A percentile compares a stretch with the other conserved stretches of the same genome.
Conservation (phyloP, 495 filamentous ascomycete genomes). For the Neohortaea acidophila region DNA sequence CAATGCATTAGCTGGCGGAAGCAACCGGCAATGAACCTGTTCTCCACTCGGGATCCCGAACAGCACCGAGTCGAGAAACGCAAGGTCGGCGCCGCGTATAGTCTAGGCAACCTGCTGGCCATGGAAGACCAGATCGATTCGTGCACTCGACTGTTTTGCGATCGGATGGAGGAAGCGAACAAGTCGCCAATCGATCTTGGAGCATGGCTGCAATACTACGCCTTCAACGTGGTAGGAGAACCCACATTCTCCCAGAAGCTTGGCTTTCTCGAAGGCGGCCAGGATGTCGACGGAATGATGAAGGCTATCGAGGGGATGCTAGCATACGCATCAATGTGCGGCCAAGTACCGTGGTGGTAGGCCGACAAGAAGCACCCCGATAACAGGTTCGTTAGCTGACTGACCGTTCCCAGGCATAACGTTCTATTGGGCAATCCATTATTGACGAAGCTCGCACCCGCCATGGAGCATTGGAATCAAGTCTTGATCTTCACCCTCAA, state of each 20-base stretch:
- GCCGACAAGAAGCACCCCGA: too few relatives aligned
- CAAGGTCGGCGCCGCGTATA: slow-evolving; percentile 25
- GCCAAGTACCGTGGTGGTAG: slow-evolving; percentile 24
- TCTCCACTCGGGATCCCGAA: slow-evolving; percentile 21
- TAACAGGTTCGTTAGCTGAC: too few relatives aligned
- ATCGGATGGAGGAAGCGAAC: slow-evolving; percentile 11
- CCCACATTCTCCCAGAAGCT: slow-evolving; percentile 18
- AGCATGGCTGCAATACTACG: slow-evolving; percentile 34
- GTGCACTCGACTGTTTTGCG: slow-evolving; percentile 22
- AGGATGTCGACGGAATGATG: slow-evolving; percentile 17
- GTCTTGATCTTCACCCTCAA: slow-evolving; percentile 25
- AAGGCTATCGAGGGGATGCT: slow-evolving; percentile 21
- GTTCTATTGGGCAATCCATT: slow-evolving; percentile 26
- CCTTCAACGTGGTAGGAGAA: slow-evolving; percentile 33
- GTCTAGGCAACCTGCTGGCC: slow-evolving; percentile 24
- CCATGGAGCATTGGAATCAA: slow-evolving; percentile 27
- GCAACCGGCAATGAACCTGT: slow-evolving; percentile 26
- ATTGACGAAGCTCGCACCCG: slow-evolving; percentile 26
- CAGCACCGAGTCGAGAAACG: slow-evolving; percentile 24
- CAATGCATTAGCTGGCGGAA: slow-evolving; percentile 25
- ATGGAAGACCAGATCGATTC: slow-evolving; percentile 27
- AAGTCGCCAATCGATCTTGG: slow-evolving; percentile 27
- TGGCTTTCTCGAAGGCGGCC: slow-evolving; percentile 14
- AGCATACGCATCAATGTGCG: slow-evolving; percentile 20
- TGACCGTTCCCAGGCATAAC: too few relatives aligned